phyloP scores from a whole-genome alignment of 2,329 filamentous ascomycete genomes.

The Aspergillus transmontanensis region DNA sequence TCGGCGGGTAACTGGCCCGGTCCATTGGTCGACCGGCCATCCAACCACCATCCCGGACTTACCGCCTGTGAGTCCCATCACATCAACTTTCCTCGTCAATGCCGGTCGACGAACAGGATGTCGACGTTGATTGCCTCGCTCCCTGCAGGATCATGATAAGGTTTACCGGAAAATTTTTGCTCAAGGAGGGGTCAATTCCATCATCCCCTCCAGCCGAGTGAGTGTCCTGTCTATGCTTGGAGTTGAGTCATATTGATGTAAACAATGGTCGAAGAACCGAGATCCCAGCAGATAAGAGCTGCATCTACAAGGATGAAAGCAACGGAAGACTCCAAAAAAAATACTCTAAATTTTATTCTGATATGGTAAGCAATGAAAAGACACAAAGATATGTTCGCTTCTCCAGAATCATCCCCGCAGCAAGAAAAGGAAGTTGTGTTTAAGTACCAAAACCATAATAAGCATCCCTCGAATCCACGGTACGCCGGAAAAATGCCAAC shows the following conservation, averaged over 20 bases:
- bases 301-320: not conserved
- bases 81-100: not conserved
- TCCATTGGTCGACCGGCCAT: slow-evolving; percentile 9
- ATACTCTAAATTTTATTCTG: not conserved
- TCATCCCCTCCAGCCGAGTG: not conserved
- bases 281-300: not conserved
- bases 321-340: not conserved
- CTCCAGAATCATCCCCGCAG: slow-evolving; percentile 7
- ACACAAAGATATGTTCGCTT: slow-evolving; percentile 3
- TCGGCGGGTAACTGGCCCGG: slow-evolving; percentile 13
- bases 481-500: slow-evolving; percentile 31
- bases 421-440: slow-evolving; percentile 10
- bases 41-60: slow-evolving; percentile 20
- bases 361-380: not conserved
- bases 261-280: not conserved
- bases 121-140: not conserved
- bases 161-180: slow-evolving; percentile 1
- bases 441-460: slow-evolving; percentile 13
- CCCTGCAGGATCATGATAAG: slow-evolving; percentile 5
- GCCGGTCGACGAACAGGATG: not conserved
- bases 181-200: not conserved
- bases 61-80: slow-evolving; percentile 19
- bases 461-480: slow-evolving; percentile 21
- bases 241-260: not conserved
- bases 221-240: not conserved